These are phyloP conservation scores for Moringa oleifera DNA, from an alignment of 345 rosid genomes.

Conservation along the genomic window DNA sequence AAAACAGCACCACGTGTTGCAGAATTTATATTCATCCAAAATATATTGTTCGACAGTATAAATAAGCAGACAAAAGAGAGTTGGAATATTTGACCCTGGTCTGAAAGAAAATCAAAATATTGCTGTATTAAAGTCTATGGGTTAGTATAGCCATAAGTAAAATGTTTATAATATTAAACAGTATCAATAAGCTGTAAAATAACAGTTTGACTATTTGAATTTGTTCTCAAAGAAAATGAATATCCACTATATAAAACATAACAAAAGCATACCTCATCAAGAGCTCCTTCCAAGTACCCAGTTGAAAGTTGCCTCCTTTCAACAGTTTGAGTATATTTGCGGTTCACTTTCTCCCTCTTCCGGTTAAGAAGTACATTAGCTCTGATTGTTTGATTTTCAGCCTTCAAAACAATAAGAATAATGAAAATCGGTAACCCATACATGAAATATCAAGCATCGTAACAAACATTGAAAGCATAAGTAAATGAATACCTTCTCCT, in stretches of 20 bases:
- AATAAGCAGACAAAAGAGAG: no score
- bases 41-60: no score
- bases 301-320: constrained; percentile 85
- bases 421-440: constrained; percentile 4
- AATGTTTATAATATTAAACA: not conserved
- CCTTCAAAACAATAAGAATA: constrained; percentile 41
- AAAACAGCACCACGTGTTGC: not conserved
- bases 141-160: not conserved
- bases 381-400: constrained; percentile 85
- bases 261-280: constrained; percentile 70
- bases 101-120: no score
- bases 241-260: constrained; percentile 2
- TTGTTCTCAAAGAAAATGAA: not conserved
- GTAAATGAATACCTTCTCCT: constrained; percentile 68
- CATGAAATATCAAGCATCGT: not conserved
- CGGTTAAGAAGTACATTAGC: constrained; percentile 84
- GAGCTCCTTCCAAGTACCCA: constrained; percentile 90
- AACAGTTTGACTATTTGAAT: not conserved
- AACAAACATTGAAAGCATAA: not conserved
- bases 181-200: not conserved
- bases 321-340: constrained; percentile 67
- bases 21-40: no score
- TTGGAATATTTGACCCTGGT: no score
- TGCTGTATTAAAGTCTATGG: not conserved
- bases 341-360: constrained; percentile 81